Evolutionary conservation across 2,329 filamentous ascomycete genomes (phyloP), one percentile per base, ranked within the genome.

Genomic region (Pseudogymnoascus sp.): DNA sequence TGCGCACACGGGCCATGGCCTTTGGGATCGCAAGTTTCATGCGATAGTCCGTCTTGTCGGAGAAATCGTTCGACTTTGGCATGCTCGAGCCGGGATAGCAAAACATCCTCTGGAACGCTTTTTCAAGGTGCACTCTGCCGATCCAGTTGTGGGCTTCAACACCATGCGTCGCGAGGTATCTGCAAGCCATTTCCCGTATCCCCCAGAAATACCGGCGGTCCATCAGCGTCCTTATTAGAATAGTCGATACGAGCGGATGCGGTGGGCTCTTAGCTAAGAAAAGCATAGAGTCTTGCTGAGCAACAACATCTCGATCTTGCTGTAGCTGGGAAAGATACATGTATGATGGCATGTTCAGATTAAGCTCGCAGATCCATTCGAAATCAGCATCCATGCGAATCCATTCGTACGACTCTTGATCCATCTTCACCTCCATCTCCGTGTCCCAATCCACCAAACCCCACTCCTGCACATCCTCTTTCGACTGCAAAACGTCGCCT

Each of bases 291-390:
- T 87, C 83, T 67, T 85, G 82, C 65, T 87, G 84, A n/a, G 95
- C 95, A 64, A 96, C 90, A 61, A 99, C 90, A 71, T 99, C 95
- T 67, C 92, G 82, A 73, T 99, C 94, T 73, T 99, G 94, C 71
- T 99, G 94, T 63, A 99, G 78, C 72, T 99, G 94, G 19, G 94
- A 96, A 61, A 96, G 84, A 71, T 94, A 96, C 95, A 99, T 99
- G 77, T 97, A 97, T 3, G 90, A 84, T 48, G 90, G 90, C 80
- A 96, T 90, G 64, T 86, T 86, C 56, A 87, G 76, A 62, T 87
- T 85, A 73, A 95, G 89, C 65, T 86, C 86, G 73, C 89, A 94
- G 61, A 96, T 86, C 94, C 94, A 99, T 72, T 99, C 94, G 66
- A 97, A 97, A 73, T 99, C 95, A 13, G 92, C 92, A 72, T 99